phyloP scores from a whole-genome alignment of 768 basidiomycete species.

The Vararia minispora region DNA sequence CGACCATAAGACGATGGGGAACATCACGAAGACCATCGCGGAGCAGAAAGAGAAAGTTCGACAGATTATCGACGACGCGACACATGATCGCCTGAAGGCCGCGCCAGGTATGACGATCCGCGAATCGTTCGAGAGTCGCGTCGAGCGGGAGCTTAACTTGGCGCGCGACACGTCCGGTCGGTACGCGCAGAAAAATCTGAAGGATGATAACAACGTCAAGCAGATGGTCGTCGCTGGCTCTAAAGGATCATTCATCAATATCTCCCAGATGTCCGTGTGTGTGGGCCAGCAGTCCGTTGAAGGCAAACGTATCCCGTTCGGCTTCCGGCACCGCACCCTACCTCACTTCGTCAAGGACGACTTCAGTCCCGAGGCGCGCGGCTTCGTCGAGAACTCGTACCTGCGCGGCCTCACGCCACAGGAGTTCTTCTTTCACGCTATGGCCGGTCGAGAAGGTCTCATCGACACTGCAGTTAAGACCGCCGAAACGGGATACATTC shows the following conservation, averaged over 20 bases:
- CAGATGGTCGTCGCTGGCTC: conserved; percentile 99
- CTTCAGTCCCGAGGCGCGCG: conserved; percentile 94
- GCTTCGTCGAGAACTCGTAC: conserved; percentile 99
- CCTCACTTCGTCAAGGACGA: conserved; percentile 99
- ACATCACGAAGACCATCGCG: conserved; percentile 74
- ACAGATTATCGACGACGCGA: conserved; percentile 70
- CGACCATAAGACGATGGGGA: conserved; percentile 76
- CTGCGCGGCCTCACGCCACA: conserved; percentile 92
- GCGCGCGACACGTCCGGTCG: conserved; percentile 95
- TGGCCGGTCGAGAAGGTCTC: conserved; percentile 98
- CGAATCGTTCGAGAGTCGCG: conserved; percentile 92
- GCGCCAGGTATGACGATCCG: conserved; percentile 98
- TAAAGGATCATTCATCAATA: conserved; percentile 98
- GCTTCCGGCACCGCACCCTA: conserved; percentile 91
- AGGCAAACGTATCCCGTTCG: conserved; percentile 96
- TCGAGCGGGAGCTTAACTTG: conserved; percentile 84
- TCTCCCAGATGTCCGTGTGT: conserved; percentile 99
- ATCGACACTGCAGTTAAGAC: conserved; percentile 99
- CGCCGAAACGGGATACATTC: conserved; percentile 98
- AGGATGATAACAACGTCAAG: conserved; percentile 99
- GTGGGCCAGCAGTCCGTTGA: conserved; percentile 98
- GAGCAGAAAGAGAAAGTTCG: conserved; percentile 74
- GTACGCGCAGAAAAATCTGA: conserved; percentile 92
- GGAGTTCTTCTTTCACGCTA: conserved; percentile 99
- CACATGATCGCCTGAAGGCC: conserved; percentile 78